These are phyloP conservation scores for Cercospora canescens DNA, from an alignment of 2,329 filamentous ascomycete genomes.

Conservation along the genomic window DNA sequence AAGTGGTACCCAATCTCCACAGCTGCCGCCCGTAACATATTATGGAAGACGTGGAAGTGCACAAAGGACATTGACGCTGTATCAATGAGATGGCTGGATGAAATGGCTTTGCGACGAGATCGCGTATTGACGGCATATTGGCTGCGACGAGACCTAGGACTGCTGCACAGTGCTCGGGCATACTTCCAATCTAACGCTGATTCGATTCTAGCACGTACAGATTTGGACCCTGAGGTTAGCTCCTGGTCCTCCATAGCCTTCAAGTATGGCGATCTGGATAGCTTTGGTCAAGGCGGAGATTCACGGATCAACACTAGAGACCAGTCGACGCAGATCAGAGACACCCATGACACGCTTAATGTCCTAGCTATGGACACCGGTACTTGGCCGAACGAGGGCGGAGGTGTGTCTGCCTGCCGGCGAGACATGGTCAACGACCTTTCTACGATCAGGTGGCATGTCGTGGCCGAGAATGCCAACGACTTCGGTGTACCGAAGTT, in stretches of 20 bases:
- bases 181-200: slow-evolving; percentile 49
- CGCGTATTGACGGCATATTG: slow-evolving; percentile 7
- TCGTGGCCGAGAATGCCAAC: slow-evolving; percentile 45
- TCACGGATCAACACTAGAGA: slow-evolving; percentile 53
- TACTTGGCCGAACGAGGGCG: slow-evolving; percentile 46
- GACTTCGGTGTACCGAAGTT: slow-evolving; percentile 46
- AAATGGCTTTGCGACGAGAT: slow-evolving; percentile 5
- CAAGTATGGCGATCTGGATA: slow-evolving; percentile 53
- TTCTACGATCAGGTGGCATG: slow-evolving; percentile 45
- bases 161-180: slow-evolving; percentile 5
- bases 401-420: slow-evolving; percentile 45
- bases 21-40: slow-evolving; percentile 6
- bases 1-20: slow-evolving; percentile 12
- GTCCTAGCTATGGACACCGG: slow-evolving; percentile 45
- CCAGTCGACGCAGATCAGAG: slow-evolving; percentile 46
- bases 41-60: slow-evolving; percentile 12
- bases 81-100: slow-evolving; percentile 11
- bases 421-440: slow-evolving; percentile 46
- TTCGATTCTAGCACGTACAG: slow-evolving; percentile 52
- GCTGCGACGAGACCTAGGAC: slow-evolving; percentile 8
- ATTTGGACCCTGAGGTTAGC: slow-evolving; percentile 53
- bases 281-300: slow-evolving; percentile 55
- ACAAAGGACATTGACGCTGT: slow-evolving; percentile 10
- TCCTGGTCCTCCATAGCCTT: slow-evolving; percentile 55
- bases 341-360: slow-evolving; percentile 41